Base-by-base conservation (phyloP, 371 early-diverging fungal species). In the Actinomucor elegans region DNA sequence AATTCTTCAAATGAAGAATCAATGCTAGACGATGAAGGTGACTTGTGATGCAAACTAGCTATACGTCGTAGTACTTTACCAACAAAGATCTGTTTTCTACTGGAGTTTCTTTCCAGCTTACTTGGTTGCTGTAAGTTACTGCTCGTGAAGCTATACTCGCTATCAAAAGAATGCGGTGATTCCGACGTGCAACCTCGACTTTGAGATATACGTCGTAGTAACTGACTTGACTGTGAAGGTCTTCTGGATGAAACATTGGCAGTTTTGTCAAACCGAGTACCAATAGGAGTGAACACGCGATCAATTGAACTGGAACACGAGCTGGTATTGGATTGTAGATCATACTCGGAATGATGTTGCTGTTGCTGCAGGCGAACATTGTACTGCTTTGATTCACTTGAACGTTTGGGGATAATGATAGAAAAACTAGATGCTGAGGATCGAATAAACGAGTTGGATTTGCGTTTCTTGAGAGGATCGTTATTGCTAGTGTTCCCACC, bases 371-470 rank as follows among this genome's bases (percentile, higher is more conserved):
- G n/a, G 12, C 17, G 12, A 18, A 12, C 17, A 17, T 33, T 47
- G 52, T 41, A 31, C 17, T 40, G 46, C 26, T 42, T 59, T 11
- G 52, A 48, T 11, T 66, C 59, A 35, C 59, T 65, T 12, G 66
- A 48, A 15, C 69, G 50, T 20, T 61, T 60, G 4, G 64, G 49
- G 4, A 64, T 57, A 24, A 66, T 61, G 21, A 76, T 23, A 1
- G 77, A 77, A 17, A 71, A 64, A 38, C 58, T 73, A 2, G 77
- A 77, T 1, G 69, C 61, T 20, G 77, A 69, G 0, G 73, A 59
- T 23, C 69, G 54, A 3, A 77, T 67, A 45, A 71, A 69, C 2
- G 71, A 67, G 7, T 65, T 44, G 0, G 77, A 77, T 67, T 69
- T 77, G 1, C 67, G 42, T 29, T 64, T 64, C 18, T 51, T 55